Conservation (phyloP, 768 basidiomycete species). For the Rhodotorula taiwanensis region DNA sequence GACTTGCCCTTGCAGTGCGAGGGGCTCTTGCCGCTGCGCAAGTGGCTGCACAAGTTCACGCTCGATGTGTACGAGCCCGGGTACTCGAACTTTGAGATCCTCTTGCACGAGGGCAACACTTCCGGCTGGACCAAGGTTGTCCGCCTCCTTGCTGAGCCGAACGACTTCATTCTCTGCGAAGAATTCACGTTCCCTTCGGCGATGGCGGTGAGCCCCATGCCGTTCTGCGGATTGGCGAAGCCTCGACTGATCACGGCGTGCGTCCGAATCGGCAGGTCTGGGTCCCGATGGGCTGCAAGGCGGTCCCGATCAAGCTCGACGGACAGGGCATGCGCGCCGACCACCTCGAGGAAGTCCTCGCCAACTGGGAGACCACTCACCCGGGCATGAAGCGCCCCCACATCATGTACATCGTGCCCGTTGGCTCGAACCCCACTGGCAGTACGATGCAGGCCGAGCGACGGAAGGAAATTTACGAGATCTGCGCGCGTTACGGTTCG, state of each 20-base stretch:
- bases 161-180: constrained; percentile 49
- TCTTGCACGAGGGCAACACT: constrained; percentile 48
- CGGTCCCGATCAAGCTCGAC: constrained; percentile 65
- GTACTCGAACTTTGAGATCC: constrained; percentile 56
- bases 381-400: constrained; percentile 51
- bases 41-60: constrained; percentile 56
- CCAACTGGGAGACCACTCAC: constrained; percentile 58
- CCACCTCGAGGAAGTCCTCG: constrained; percentile 55
- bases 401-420: constrained; percentile 46
- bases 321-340: constrained; percentile 59
- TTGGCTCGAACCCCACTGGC: constrained; percentile 77
- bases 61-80: constrained; percentile 51
- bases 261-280: too few species aligned
- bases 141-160: constrained; percentile 60
- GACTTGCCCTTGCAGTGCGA: too few species aligned
- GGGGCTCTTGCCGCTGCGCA: constrained; percentile 56
- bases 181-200: constrained; percentile 70
- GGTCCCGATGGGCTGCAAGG: constrained; percentile 37
- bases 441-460: constrained; percentile 57
- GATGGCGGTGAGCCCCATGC: too few species aligned
- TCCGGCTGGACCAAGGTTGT: constrained; percentile 55
- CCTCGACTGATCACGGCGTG: too few species aligned
- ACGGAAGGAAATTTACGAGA: constrained; percentile 69
- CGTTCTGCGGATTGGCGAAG: too few species aligned
- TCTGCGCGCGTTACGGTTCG: constrained; percentile 65